These are phyloP conservation scores for Zopfia rhizophila DNA, from an alignment of 2,329 filamentous ascomycete species.

Conservation along the genomic window DNA sequence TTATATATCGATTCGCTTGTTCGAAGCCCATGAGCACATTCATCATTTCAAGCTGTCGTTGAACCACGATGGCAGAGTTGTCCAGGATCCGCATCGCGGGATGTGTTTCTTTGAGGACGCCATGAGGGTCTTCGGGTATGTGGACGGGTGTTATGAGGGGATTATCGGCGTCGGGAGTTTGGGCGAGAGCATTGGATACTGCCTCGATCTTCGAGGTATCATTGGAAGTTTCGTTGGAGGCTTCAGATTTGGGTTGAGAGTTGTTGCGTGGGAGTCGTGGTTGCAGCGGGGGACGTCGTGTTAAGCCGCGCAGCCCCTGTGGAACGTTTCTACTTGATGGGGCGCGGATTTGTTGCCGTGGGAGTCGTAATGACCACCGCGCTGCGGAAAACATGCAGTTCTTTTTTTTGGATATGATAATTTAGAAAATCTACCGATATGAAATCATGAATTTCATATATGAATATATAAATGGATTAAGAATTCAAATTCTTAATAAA, in stretches of 20 bases:
- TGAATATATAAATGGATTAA: too few relatives aligned
- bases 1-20: constrained; percentile 73
- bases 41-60: constrained; percentile 73
- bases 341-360: constrained; percentile 34
- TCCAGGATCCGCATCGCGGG: constrained; percentile 67
- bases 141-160: constrained; percentile 69
- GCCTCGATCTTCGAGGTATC: constrained; percentile 52
- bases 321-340: constrained; percentile 34
- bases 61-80: constrained; percentile 71
- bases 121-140: constrained; percentile 69
- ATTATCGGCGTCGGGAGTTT: constrained; percentile 54
- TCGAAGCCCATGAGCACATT: constrained; percentile 74
- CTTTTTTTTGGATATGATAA: too few relatives aligned
- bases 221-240: constrained; percentile 14
- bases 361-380: constrained; percentile 40
- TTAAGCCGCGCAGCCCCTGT: constrained; percentile 35
- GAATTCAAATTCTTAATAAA: too few relatives aligned
- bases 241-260: constrained; percentile 23
- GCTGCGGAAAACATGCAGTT: constrained; percentile 35
- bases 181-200: constrained; percentile 57
- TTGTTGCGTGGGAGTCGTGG: constrained; percentile 12
- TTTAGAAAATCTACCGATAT: too few relatives aligned
- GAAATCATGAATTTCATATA: too few relatives aligned
- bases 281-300: constrained; percentile 27
- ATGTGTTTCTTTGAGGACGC: constrained; percentile 67